A percentile compares a stretch with the other conserved stretches of the same genome.
Conservation (phyloP, 2,329 filamentous ascomycete genomes). For the Ascochyta fabae region DNA sequence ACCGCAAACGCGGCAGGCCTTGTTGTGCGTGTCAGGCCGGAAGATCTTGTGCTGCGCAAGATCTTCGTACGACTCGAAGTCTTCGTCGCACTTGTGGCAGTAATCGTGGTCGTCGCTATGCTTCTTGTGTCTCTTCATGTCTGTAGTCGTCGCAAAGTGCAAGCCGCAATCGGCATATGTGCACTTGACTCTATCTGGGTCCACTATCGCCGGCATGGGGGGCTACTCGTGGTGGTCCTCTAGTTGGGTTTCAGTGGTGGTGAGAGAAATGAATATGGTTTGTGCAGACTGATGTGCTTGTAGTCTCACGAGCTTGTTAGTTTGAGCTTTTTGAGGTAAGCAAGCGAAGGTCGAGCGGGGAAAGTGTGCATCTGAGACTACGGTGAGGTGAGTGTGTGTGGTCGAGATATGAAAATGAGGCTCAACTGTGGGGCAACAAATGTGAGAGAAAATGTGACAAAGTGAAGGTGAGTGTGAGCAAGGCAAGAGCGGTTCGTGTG, state of each 20-base stretch:
- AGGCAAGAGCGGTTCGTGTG: neutral
- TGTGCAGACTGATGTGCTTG: no score
- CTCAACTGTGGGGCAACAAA: neutral
- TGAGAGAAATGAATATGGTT: no score
- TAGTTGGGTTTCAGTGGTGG: neutral
- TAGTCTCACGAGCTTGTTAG: no score
- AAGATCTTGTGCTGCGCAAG: slow-evolving; percentile 57
- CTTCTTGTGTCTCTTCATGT: slow-evolving; percentile 61
- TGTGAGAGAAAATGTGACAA: slow-evolving; percentile 1
- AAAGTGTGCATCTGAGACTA: neutral
- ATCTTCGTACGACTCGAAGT: slow-evolving; percentile 55
- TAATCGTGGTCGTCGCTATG: slow-evolving; percentile 53
- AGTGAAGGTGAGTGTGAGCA: neutral
- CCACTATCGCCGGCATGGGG: slow-evolving; percentile 30
- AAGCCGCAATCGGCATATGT: slow-evolving; percentile 55
- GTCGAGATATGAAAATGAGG: neutral
- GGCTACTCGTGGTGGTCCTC: neutral
- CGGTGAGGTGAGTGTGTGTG: neutral
- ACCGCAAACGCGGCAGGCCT: slow-evolving; percentile 64
- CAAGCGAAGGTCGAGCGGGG: neutral
- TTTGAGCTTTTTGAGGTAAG: neutral
- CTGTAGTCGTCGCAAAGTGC: slow-evolving; percentile 53
- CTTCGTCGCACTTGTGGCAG: slow-evolving; percentile 53
- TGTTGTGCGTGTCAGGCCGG: slow-evolving; percentile 51
- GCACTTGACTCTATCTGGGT: slow-evolving; percentile 45